Evolutionary conservation across 441 rosid species (phyloP).

Genomic region (Aquilaria agallochum): DNA sequence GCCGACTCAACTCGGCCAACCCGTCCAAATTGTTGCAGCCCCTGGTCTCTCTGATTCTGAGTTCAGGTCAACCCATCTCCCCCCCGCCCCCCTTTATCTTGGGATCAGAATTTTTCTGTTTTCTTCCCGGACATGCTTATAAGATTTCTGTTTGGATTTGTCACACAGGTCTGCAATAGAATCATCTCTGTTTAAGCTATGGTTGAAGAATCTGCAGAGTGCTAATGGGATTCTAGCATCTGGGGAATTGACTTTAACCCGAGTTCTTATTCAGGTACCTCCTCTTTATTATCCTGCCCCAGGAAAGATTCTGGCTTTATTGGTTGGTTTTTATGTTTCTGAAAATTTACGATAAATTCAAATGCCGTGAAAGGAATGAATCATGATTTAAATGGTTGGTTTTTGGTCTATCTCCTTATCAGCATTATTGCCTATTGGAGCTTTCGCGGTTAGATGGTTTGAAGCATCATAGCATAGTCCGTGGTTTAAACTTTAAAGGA

Average conservation of each 20-base stretch:
- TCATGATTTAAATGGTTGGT: too few species aligned
- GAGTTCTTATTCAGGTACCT: slow-evolving; percentile 75
- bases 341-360: too few species aligned
- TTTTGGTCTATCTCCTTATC: too few species aligned
- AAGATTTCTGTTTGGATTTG: not conserved
- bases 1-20: slow-evolving; percentile 46
- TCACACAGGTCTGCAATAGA: slow-evolving; percentile 53
- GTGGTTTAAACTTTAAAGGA: too few species aligned
- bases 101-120: not conserved
- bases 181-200: slow-evolving; percentile 72
- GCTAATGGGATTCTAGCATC: slow-evolving; percentile 65
- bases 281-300: not conserved
- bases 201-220: slow-evolving; percentile 75
- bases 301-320: too few species aligned
- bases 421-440: too few species aligned
- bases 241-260: slow-evolving; percentile 49
- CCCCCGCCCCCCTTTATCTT: not conserved
- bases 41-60: slow-evolving; percentile 61
- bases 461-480: too few species aligned
- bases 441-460: too few species aligned
- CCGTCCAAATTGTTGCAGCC: slow-evolving; percentile 54
- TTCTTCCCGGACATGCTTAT: too few species aligned
- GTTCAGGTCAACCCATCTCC: slow-evolving; percentile 42
- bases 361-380: too few species aligned
- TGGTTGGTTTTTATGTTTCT: too few species aligned